These are phyloP conservation scores for Mediolabrus comicus DNA, from an alignment of 108 stramenopile genomes.

Conservation along the genomic window DNA sequence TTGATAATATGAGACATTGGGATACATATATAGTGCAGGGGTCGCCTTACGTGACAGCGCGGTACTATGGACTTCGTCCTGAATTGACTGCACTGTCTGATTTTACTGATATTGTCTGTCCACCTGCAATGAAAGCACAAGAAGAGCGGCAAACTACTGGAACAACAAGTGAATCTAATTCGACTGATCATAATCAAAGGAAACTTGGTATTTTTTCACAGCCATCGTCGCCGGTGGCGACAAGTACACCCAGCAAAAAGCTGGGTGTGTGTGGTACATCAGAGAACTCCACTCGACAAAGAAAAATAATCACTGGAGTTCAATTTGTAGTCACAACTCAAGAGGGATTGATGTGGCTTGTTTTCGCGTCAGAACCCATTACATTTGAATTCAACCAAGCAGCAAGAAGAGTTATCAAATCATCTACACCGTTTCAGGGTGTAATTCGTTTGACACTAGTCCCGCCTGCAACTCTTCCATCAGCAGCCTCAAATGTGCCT, in stretches of 20 bases:
- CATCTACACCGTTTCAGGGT: conserved; percentile 54
- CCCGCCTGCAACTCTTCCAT: conserved; percentile 33
- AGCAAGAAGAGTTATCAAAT: conserved; percentile 38
- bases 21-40: conserved; percentile 82
- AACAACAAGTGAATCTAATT: conserved; percentile 5
- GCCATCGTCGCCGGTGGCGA: conserved; percentile 10
- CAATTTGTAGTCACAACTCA: conserved; percentile 73
- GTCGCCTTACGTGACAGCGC: conserved; percentile 72
- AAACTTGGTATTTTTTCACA: neutral
- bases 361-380: conserved; percentile 80
- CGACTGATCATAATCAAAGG: neutral
- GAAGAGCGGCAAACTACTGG: conserved; percentile 3
- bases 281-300: conserved; percentile 27
- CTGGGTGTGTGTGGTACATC: conserved; percentile 37
- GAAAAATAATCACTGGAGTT: conserved; percentile 57
- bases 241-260: conserved; percentile 21
- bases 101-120: conserved; percentile 65
- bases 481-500: conserved; percentile 5
- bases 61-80: conserved; percentile 55
- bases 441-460: conserved; percentile 75
- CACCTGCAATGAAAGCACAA: conserved; percentile 21
- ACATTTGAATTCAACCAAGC: conserved; percentile 52
- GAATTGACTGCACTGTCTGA: conserved; percentile 62
- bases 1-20: conserved; percentile 41
- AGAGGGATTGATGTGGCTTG: conserved; percentile 71